Evolutionary conservation across 148 eudicot genomes (phyloP), one percentile per base, ranked within the genome.

Genomic region (Nepenthes mirabilis): DNA sequence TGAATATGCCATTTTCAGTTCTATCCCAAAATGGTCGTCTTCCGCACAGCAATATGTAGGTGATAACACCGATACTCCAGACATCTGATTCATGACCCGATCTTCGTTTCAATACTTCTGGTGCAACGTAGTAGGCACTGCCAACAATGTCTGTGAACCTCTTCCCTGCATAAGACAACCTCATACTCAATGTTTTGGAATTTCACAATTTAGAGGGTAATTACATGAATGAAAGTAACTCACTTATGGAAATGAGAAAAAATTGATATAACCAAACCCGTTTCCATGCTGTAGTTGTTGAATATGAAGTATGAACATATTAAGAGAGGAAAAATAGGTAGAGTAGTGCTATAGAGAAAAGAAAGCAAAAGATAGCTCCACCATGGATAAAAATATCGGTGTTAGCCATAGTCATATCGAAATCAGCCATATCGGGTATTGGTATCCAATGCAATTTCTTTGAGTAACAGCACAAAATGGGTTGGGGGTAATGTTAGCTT

Each of bases 1-100:
- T 91, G 67, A 91, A 91, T 66, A 91, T 86, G 47, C 98, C 96
- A 63, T 88, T 90, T 71, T 91, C 98, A n/a, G 98, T 88, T 82
- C 84, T 88, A 73, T 91, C 98, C 98, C 98, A 91, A 74, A 91
- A 91, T 32, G 98, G 98, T 1, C 98, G 90, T 73, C 96, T 80
- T 43, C 98, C 98, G 72, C 98, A 91, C 57, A 91, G 90, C 80
- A 91, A 79, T 69, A 91, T 91, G 72, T 88, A 91, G 37, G 96
- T 88, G 36, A 91, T 91, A 56, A 91, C 98, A 73, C 98, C 98
- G 60, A 91, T 91, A 71, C 98, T 91, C 98, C 98, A 91, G 33
- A 82, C 98, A 85, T 91, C 98, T 47, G 98, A 91, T 72, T 91
- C 91, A 9, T 96, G 94, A 11, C 98, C 98, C 11, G 98, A 91